Percentiles rank a stretch among this genome's conserved stretches.
Conservation (phyloP, 2,329 filamentous ascomycete species). For the Diaporthe citrichinensis region DNA sequence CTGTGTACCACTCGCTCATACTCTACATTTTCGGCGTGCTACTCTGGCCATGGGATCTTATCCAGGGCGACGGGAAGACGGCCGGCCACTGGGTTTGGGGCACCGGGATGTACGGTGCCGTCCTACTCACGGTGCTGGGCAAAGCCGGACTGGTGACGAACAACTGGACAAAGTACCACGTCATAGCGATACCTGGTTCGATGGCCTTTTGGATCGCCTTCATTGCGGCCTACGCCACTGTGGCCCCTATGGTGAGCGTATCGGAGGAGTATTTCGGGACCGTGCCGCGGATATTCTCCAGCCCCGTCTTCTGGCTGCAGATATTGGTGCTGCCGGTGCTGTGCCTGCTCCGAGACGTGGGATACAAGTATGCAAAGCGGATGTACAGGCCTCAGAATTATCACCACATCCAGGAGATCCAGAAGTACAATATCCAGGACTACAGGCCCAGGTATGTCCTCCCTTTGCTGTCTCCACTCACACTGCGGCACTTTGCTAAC, state of each 20-base stretch:
- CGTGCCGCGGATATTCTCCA: conserved; percentile 83
- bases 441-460: conserved; percentile 87
- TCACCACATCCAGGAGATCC: conserved; percentile 99
- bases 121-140: conserved; percentile 92
- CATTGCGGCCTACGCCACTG: conserved; percentile 87
- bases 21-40: conserved; percentile 89
- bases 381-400: conserved; percentile 98
- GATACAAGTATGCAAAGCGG: conserved; percentile 97
- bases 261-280: conserved; percentile 89
- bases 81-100: conserved; percentile 99
- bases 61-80: conserved; percentile 82
- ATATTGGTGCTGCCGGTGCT: conserved; percentile 83
- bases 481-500: background rate
- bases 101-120: conserved; percentile 91
- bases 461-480: background rate
- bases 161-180: conserved; percentile 98
- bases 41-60: conserved; percentile 86
- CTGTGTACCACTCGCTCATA: conserved; percentile 94
- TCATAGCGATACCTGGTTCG: conserved; percentile 94
- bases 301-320: conserved; percentile 93
- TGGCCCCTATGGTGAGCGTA: conserved; percentile 85
- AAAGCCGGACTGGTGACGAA: conserved; percentile 96
- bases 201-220: conserved; percentile 94
- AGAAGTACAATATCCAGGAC: conserved; percentile 99
- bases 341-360: conserved; percentile 89